Percentiles rank a stretch among this genome's conserved stretches.
phyloP scores from a whole-genome alignment of 768 basidiomycete species.

The Cubamyces sp. region DNA sequence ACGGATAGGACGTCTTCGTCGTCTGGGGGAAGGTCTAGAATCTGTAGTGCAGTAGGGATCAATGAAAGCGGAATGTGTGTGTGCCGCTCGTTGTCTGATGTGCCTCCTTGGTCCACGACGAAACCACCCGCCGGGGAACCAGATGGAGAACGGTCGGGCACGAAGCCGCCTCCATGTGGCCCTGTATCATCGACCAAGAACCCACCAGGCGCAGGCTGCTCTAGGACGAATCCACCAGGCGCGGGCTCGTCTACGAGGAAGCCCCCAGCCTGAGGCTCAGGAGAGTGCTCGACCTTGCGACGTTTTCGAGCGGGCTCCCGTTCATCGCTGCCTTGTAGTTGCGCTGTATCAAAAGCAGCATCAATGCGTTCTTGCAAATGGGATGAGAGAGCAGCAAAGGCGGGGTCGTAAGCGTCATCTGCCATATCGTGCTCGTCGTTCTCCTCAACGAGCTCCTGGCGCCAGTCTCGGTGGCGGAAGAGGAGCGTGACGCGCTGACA shows the following conservation, averaged over 20 bases:
- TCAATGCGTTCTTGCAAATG: conserved; percentile 53
- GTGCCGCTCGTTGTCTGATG: conserved; percentile 25
- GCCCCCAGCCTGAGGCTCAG: conserved; percentile 18
- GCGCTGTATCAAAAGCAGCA: conserved; percentile 48
- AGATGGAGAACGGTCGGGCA: conserved; percentile 11
- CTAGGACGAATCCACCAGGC: conserved; percentile 22
- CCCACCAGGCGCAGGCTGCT: conserved; percentile 35
- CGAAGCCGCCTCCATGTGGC: conserved; percentile 17
- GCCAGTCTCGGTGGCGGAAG: background rate
- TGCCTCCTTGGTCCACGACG: conserved; percentile 30
- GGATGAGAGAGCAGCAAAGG: conserved; percentile 47
- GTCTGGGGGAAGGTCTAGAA: conserved; percentile 61
- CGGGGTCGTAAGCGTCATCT: conserved; percentile 20
- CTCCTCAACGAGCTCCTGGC: background rate
- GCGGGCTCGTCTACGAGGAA: conserved; percentile 22
- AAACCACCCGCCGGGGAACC: conserved; percentile 34
- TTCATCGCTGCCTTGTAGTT: conserved; percentile 7
- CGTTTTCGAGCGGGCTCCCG: conserved; percentile 22
- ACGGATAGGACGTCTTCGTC: conserved; percentile 73
- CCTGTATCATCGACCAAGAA: conserved; percentile 29
- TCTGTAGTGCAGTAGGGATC: conserved; percentile 64
- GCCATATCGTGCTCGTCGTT: conserved; percentile 20
- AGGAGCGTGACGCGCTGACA: conserved; percentile 4
- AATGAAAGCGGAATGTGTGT: conserved; percentile 54
- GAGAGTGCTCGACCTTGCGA: conserved; percentile 14